Percentiles rank a stretch among this genome's conserved stretches.
Conservation (phyloP, 352 stramenopile genomes). For the Elongisporangium senticosum region DNA sequence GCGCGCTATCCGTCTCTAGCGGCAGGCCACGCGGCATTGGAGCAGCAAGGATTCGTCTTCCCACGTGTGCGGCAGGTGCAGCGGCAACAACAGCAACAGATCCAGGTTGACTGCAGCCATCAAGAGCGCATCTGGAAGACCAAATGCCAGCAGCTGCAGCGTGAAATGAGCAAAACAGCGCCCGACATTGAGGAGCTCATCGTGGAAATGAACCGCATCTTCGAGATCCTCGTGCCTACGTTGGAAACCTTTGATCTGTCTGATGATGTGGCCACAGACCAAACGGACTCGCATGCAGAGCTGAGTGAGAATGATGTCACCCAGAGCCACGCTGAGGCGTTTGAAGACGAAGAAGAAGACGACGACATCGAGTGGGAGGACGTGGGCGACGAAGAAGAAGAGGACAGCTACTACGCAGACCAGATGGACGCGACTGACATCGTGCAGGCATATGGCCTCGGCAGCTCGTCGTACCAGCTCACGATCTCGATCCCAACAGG, state of each 20-base stretch:
- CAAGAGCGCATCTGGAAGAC: slow-evolving; percentile 15
- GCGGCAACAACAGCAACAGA: slow-evolving; percentile 7
- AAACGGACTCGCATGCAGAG: not conserved
- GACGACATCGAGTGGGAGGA: slow-evolving; percentile 12
- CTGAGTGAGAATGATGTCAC: not conserved
- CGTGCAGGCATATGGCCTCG: slow-evolving; percentile 67
- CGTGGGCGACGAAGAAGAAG: slow-evolving; percentile 6
- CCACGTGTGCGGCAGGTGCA: slow-evolving; percentile 14
- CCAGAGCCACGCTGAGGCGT: not conserved
- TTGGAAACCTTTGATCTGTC: slow-evolving; percentile 52
- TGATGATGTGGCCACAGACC: slow-evolving; percentile 1
- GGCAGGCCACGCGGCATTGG: slow-evolving; percentile 38
- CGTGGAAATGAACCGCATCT: slow-evolving; percentile 66
- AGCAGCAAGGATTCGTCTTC: slow-evolving; percentile 50
- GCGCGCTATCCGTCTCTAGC: slow-evolving; percentile 46
- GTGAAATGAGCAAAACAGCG: slow-evolving; percentile 43
- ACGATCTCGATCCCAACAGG: slow-evolving; percentile 59
- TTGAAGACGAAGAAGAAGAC: slow-evolving; percentile 3
- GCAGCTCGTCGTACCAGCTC: slow-evolving; percentile 69
- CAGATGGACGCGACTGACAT: slow-evolving; percentile 77
- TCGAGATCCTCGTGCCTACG: slow-evolving; percentile 70
- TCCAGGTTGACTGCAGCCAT: slow-evolving; percentile 10
- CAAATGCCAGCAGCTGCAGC: slow-evolving; percentile 23
- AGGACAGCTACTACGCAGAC: slow-evolving; percentile 3
- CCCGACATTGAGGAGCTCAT: slow-evolving; percentile 66